Evolutionary conservation across 164 flowering plant genomes (phyloP).

Genomic region (Chloranthus sessilifolius): DNA sequence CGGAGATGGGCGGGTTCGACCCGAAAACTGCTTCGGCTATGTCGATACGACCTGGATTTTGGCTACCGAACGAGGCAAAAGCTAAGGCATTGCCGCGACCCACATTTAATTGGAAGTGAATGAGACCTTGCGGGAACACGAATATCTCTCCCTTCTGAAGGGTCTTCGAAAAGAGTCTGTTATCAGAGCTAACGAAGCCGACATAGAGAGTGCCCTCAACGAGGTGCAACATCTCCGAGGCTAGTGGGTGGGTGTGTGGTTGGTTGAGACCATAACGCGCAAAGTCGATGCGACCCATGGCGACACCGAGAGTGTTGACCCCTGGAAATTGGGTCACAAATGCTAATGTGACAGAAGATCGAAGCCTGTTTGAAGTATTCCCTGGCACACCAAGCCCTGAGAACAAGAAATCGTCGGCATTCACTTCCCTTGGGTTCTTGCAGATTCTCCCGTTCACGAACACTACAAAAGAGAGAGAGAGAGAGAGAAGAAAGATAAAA

Average conservation of each 20-base stretch:
- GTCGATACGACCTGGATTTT: not conserved
- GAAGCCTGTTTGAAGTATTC: too few relatives aligned
- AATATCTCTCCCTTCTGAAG: not conserved
- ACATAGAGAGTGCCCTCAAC: not conserved
- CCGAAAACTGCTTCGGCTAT: not conserved
- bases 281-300: not conserved
- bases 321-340: conserved; percentile 1
- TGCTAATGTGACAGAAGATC: not conserved
- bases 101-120: conserved; percentile 1
- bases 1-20: not conserved
- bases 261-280: not conserved
- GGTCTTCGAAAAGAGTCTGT: not conserved
- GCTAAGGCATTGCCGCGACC: too few relatives aligned
- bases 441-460: too few relatives aligned
- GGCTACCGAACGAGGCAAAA: not conserved
- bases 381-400: too few relatives aligned
- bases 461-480: too few relatives aligned
- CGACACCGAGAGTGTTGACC: conserved; percentile 4
- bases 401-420: conserved; percentile 2
- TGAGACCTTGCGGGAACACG: not conserved
- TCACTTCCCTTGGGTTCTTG: too few relatives aligned
- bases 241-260: not conserved
- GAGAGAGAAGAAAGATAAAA: too few relatives aligned
- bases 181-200: not conserved
- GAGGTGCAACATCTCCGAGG: not conserved